These are phyloP conservation scores for Sarocladium strictum DNA, from an alignment of 2,329 filamentous ascomycete species.

Conservation along the genomic window DNA sequence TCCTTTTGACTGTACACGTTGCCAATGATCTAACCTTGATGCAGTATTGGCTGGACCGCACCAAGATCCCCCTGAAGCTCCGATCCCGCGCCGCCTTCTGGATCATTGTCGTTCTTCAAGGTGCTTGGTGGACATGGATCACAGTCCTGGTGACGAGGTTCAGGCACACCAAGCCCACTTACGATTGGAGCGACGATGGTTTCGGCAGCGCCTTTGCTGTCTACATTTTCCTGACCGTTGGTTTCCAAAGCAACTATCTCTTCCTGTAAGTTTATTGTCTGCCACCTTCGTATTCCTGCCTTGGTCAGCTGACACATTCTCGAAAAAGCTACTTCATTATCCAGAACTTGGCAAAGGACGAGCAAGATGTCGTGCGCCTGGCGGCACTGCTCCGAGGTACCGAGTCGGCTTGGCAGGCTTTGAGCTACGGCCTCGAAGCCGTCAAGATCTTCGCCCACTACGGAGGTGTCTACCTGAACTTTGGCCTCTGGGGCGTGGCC, in stretches of 20 bases:
- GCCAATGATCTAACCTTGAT: rapidly evolving
- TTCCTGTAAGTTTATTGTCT: constrained; percentile 45
- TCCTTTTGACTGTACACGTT: constrained; percentile 10
- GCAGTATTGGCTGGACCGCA: constrained; percentile 53
- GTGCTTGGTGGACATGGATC: constrained; percentile 68
- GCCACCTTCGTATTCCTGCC: background rate
- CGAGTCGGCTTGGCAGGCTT: constrained; percentile 66
- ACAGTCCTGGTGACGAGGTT: constrained; percentile 60
- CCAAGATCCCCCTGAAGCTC: constrained; percentile 43
- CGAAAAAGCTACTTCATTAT: constrained; percentile 68
- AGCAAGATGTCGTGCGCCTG: constrained; percentile 62
- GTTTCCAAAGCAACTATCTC: constrained; percentile 70
- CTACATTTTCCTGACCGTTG: constrained; percentile 60
- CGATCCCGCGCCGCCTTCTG: constrained; percentile 51
- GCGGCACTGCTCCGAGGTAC: constrained; percentile 63
- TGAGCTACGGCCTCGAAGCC: constrained; percentile 64
- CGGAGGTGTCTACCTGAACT: constrained; percentile 65
- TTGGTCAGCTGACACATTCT: constrained; percentile 2
- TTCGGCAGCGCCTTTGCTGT: constrained; percentile 63
- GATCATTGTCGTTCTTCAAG: constrained; percentile 50
- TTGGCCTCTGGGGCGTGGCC: constrained; percentile 59
- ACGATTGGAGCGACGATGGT: constrained; percentile 58
- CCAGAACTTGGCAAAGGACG: constrained; percentile 53
- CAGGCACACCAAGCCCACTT: constrained; percentile 47
- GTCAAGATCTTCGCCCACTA: constrained; percentile 57